phyloP scores from a whole-genome alignment of 345 rosid genomes.

The Tarenaya hassleriana region DNA sequence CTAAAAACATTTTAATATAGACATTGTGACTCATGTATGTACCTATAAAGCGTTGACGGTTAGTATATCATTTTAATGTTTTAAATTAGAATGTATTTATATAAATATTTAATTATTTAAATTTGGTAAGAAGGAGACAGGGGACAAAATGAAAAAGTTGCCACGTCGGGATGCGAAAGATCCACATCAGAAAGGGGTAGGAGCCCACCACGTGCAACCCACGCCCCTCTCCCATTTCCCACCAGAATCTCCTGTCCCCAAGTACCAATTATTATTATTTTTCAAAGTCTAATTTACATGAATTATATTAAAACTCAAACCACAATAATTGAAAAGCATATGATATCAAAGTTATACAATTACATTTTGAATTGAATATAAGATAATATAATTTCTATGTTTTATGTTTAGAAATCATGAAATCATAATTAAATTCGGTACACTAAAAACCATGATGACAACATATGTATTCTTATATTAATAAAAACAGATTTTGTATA shows the following conservation, averaged over 20 bases:
- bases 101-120: background rate
- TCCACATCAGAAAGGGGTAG: conserved; percentile 23
- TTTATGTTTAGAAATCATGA: too few species aligned
- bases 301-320: background rate
- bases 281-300: background rate
- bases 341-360: too few species aligned
- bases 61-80: background rate
- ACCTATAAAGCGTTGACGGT: too few species aligned
- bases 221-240: conserved; percentile 14
- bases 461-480: background rate
- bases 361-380: too few species aligned
- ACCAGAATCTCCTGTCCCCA: conserved; percentile 16
- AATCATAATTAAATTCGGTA: too few species aligned
- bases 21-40: too few species aligned
- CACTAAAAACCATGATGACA: background rate
- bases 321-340: too few species aligned
- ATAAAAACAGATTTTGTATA: conserved; percentile 16
- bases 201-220: conserved; percentile 24
- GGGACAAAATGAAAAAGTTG: conserved; percentile 25
- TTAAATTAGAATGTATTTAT: background rate
- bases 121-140: conserved; percentile 11
- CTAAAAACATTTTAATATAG: too few species aligned
- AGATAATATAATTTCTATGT: too few species aligned
- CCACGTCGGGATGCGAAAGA: conserved; percentile 23
- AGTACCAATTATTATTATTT: background rate